A percentile compares a stretch with the other conserved stretches of the same genome.
Evolutionary conservation across 805 yeast genomes (phyloP).

Genomic region (Starmerella floricola): DNA sequence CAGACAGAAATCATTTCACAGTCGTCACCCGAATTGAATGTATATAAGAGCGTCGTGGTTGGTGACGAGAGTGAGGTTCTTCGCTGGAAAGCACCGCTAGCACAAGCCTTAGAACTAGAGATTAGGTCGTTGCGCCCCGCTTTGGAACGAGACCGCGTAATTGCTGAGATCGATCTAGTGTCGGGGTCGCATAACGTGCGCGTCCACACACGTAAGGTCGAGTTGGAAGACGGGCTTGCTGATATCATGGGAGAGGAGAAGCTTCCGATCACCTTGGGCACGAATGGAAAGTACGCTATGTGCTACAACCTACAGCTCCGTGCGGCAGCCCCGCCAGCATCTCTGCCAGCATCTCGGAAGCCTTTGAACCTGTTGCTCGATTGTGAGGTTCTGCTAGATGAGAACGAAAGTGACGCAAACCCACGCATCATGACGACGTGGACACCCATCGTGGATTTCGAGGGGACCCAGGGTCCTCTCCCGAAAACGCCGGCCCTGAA

Average conservation of each 20-base stretch:
- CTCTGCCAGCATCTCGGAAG: constrained; percentile 10
- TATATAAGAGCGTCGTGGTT: not conserved
- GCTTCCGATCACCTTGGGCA: constrained; percentile 14
- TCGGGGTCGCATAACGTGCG: constrained; percentile 10
- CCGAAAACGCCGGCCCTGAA: constrained; percentile 25
- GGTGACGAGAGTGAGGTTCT: constrained; percentile 10
- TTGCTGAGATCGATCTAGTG: constrained; percentile 22
- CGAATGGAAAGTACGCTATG: constrained; percentile 15
- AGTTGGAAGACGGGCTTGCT: constrained; percentile 18
- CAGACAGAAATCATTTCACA: not conserved
- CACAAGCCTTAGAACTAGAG: constrained; percentile 20
- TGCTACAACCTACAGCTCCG: constrained; percentile 18
- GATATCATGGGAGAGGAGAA: constrained; percentile 12
- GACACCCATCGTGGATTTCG: constrained; percentile 22
- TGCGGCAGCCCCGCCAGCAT: constrained; percentile 7
- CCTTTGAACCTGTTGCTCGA: constrained; percentile 14
- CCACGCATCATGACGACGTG: constrained; percentile 19
- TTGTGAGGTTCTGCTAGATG: constrained; percentile 12
- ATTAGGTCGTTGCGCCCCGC: constrained; percentile 22
- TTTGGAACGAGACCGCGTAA: constrained; percentile 20
- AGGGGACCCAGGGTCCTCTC: constrained; percentile 23
- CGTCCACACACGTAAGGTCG: constrained; percentile 9
- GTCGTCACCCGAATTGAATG: not conserved
- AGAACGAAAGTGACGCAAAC: not conserved
- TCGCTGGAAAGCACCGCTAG: constrained; percentile 16